Evolutionary conservation across 495 filamentous ascomycete genomes (phyloP), one percentile per base, ranked within the genome.

Genomic region (Aspergillus coremiiformis): DNA sequence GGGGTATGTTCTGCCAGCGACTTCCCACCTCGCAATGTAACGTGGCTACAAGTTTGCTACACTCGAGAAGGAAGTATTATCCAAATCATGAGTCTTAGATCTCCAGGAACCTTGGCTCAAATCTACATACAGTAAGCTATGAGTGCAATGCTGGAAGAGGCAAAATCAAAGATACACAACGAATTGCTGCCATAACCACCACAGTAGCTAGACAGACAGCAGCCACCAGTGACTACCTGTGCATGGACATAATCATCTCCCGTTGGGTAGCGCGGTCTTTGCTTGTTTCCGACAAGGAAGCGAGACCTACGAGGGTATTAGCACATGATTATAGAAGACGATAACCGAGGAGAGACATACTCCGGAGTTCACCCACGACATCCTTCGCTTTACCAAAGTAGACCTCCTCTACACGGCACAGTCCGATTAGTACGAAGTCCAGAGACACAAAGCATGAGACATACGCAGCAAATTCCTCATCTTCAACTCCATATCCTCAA

Each of bases 371-470:
- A 27, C 92, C 93, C n/a, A 99, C 92, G 3, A 99, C 90, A 69
- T 99, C 93, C 78, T 92, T 96, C 10, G 93, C 93, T 76, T 99
- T 99, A 54, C 93, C 93, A 68, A 99, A 99, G 71, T 99, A 99
- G 44, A 99, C 93, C 74, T 99, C 93, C 77, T 97, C 80, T 82
- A 50, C 51, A 57, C 37, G n/a, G 26, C 17, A 46, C 20, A 39
- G 22, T 20, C 1, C 17, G 21, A 49, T 62, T 49, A 65, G 52
- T 49, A 49, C 19, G 23, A n/a, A 19, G 54, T 44, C 35, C 10
- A 24, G 11, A 45, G 5, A 35, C 17, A n/a, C 24, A 29, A 32
- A 49, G 8, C 2, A 35, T 12, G 17, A 30, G 19, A 73, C 79
- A 44, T 71, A 84, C 80, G 94, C 65, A 99, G 76, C 69, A 97